Percentiles rank a stretch among this genome's conserved stretches.
Conservation (phyloP, 1,139 yeast species). For the Lodderomyces theae region DNA sequence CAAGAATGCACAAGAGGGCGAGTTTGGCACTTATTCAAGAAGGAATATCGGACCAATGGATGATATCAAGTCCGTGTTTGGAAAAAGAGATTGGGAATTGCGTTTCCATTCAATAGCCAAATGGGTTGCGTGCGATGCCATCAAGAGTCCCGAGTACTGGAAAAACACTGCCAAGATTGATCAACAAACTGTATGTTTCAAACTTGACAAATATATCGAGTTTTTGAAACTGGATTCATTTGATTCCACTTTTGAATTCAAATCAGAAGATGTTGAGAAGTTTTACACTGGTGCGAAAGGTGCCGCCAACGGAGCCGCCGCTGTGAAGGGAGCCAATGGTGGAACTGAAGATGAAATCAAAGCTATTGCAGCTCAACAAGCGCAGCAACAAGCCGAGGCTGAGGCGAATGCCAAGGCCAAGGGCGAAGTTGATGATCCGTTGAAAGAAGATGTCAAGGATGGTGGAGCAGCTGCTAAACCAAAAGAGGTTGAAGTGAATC, state of each 20-base stretch:
- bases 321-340: not conserved
- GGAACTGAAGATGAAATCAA: not conserved
- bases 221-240: conserved; percentile 24
- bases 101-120: conserved; percentile 33
- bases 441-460: conserved; percentile 3
- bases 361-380: conserved; percentile 2
- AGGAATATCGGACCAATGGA: conserved; percentile 24
- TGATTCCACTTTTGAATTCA: conserved; percentile 12
- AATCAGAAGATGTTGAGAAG: not conserved
- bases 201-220: conserved; percentile 25
- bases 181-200: conserved; percentile 25
- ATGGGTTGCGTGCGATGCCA: conserved; percentile 36
- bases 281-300: not conserved
- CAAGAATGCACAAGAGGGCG: conserved; percentile 20
- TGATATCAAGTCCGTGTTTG: conserved; percentile 15
- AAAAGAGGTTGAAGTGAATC: not conserved
- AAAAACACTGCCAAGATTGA: conserved; percentile 19
- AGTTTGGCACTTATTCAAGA: conserved; percentile 17
- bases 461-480: no score
- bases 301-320: not conserved
- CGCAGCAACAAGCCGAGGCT: conserved; percentile 1
- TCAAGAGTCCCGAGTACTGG: conserved; percentile 26
- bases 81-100: conserved; percentile 21
- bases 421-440: conserved; percentile 1
- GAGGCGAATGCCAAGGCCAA: conserved; percentile 1